Evolutionary conservation across 306 rosid genomes (phyloP).

Genomic region (Begonia loranthoides): DNA sequence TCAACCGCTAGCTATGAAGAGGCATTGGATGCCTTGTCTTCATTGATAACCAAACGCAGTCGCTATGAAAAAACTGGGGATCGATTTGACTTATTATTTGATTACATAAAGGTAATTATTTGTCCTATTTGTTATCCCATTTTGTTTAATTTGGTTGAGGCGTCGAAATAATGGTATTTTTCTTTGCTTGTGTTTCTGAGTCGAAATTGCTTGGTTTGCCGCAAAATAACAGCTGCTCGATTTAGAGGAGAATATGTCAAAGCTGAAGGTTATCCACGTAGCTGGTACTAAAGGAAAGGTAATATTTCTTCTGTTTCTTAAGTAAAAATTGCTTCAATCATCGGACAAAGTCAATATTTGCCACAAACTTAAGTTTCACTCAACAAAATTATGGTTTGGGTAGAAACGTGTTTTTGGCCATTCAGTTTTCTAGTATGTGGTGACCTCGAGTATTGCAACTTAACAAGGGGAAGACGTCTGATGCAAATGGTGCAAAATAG

Average conservation of each 20-base stretch:
- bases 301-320: constrained; percentile 7
- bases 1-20: constrained; percentile 49
- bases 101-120: constrained; percentile 48
- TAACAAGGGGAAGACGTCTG: no score
- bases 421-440: no score
- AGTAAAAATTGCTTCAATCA: not conserved
- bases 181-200: constrained; percentile 3
- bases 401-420: no score
- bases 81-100: constrained; percentile 43
- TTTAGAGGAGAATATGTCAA: constrained; percentile 63
- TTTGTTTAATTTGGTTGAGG: not conserved
- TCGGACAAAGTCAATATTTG: not conserved
- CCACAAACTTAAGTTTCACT: not conserved
- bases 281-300: constrained; percentile 99
- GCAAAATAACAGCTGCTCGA: constrained; percentile 52
- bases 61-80: constrained; percentile 80
- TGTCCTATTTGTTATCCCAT: no score
- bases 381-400: not conserved
- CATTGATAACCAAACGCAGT: constrained; percentile 67
- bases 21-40: constrained; percentile 70
- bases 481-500: no score
- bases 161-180: constrained; percentile 2
- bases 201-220: constrained; percentile 1
- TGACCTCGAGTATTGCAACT: no score
- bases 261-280: constrained; percentile 84